Evolutionary conservation across 2,329 filamentous ascomycete species (phyloP), one percentile per base, ranked within the genome.

Genomic region (Acarospora socialis): DNA sequence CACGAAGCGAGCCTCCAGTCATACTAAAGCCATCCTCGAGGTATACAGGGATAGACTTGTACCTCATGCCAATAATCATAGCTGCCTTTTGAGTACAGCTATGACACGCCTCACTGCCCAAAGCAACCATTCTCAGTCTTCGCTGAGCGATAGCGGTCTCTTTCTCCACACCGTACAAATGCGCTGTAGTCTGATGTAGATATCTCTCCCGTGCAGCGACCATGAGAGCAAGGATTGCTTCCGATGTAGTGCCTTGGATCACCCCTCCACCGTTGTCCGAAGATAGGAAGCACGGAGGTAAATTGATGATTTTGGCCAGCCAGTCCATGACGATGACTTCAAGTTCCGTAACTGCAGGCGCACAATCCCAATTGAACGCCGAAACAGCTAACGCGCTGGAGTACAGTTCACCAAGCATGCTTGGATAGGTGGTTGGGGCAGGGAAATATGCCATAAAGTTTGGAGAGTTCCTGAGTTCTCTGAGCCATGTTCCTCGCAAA

Each of bases 361-460:
- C 25, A 14, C 25, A 28, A 14, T 28, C 25, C 25, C 13, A 28
- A 28, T 28, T 28, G 25, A 28, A 28, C 8, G 25, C 25, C 9
- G 25, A 14, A 8, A 28, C 7, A 14, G 25, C 25, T 7, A 28
- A 14, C 7, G 25, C 25, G 7, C 9, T 7, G 7, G 25, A 28
- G 13, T 28, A 28, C 25, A 7, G 7, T 14, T 28, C 25, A 8
- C 25, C 25, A 8, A 28, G 13, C 7, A 28, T 28, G 7, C 25
- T 28, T 8, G 25, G 5, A 30, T 78, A 94, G 21, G 78, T 81
- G 33, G 77, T 75, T 15, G 73, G 75, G 30, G 82, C 82, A 1
- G 87, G 81, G 58, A 90, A 95, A 65, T 92, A 95, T 26, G 87
- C 87, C 72, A 94, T 82, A 66, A 93, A 95, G 50, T 87, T 84